Evolutionary conservation across 169 alveolate species (phyloP), one percentile per base, ranked within the genome.

Genomic region (Cyclospora cayetanensis): DNA sequence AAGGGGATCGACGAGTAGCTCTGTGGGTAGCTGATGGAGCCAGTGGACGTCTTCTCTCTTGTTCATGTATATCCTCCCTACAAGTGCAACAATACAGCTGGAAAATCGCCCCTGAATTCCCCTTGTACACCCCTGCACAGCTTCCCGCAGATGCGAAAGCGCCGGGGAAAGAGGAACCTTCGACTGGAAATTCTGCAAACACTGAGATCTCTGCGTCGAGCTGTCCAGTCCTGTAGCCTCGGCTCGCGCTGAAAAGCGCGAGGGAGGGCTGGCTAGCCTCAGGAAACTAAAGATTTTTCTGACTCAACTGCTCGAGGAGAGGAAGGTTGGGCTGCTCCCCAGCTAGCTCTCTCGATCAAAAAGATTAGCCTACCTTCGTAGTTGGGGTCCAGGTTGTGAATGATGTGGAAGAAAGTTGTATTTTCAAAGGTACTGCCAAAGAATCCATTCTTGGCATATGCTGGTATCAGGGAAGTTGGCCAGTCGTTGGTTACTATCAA

Each of bases 401-500:
- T 95, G 87, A 97, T 96, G 93, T 97, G 99, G 91, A 97, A 92
- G 93, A 97, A 95, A 53, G 97, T 96, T 5, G 98, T 97, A n/a
- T 96, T 96, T 53, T 94, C 93, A 85, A 97, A 97, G 42, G 93
- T 93, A 25, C 90, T 94, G 37, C 98, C 98, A 80, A 96, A 97
- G 85, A 95, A 92, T n/a, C 97, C 93, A 31, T 80, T 86, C 92
- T 43, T 37, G 18, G 87, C 82, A n/a, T 86, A 86, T 42, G 70
- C 92, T 0, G 74, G 84, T 15, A 95, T 94, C 63, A 97, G 94
- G 0, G 98, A 98, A 37, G 98, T 94, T 72, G 95, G 96, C 98
- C 99, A 97, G 95, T 97, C 99, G 83, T 97, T 97, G 22, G 98
- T 95, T 0, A 97, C 97, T 2, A 97, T 82, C 72, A 97, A 85